Evolutionary conservation across 495 filamentous ascomycete species (phyloP), one percentile per base, ranked within the genome.

Genomic region (Daldinia vernicosa): DNA sequence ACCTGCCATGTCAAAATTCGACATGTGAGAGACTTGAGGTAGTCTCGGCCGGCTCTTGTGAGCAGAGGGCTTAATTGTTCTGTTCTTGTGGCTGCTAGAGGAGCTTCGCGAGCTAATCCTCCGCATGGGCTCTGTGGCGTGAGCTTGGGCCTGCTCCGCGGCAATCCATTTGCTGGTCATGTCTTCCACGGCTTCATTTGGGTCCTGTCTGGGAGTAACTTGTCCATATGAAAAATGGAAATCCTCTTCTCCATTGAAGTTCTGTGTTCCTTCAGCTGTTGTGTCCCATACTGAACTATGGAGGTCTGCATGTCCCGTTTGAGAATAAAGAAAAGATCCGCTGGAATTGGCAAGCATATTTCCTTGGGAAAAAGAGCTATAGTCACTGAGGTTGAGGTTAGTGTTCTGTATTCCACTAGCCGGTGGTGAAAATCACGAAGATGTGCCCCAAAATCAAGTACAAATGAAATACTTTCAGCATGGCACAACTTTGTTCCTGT

Each of bases 201-300:
- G 82, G 59, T 84, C 82, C 78, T 81, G 80, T 74, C 79, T 83
- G 68, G 83, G 83, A 60, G 83, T 84, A 74, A 79, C 79, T 71
- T 84, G 83, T 72, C 80, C 81, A 79, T 81, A 84, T 60, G 79
- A 74, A 63, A 84, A 77, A 70, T 80, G 73, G 71, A 77, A 84
- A 60, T 85, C 83, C 77, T 83, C 83, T 40, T 85, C 81, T 78
- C 80, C 82, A 68, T 79, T 80, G 70, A 84, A 84, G 82, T 83
- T 84, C 82, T 85, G 83, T 83, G 82, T 74, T 67, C 82, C 83
- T 83, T 84, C 83, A 75, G 76, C 77, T 80, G 82, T 78, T 75
- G 83, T 62, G 60, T 84, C 83, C 83, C 83, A 85, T 74, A 81
- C 78, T 77, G 82, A 79, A 81, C 83, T 78, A 63, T 71, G 70